These are phyloP conservation scores for Dentiscutata heterogama DNA, from an alignment of 371 early-diverging fungal species.

Conservation along the genomic window DNA sequence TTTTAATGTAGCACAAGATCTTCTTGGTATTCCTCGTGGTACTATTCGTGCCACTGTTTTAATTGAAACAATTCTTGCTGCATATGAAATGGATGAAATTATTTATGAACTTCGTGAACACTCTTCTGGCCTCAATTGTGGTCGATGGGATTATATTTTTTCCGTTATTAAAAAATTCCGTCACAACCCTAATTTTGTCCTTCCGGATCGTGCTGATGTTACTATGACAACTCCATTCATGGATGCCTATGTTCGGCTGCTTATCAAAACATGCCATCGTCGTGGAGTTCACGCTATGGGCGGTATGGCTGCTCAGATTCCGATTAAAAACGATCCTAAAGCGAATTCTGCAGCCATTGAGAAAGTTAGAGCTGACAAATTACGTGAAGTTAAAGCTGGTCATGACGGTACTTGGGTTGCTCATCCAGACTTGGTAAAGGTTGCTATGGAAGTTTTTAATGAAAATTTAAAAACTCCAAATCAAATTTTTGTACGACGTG, in stretches of 20 bases:
- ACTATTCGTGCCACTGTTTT: constrained; percentile 96
- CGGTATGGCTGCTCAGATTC: constrained; percentile 98
- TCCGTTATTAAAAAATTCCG: constrained; percentile 96
- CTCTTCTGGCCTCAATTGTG: constrained; percentile 97
- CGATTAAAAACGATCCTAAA: constrained; percentile 89
- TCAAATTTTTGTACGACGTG: constrained; percentile 91
- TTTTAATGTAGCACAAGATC: constrained; percentile 94
- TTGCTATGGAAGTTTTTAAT: constrained; percentile 91
- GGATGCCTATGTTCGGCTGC: constrained; percentile 93
- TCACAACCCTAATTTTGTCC: constrained; percentile 81
- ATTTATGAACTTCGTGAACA: constrained; percentile 97
- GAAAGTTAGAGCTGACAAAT: constrained; percentile 94
- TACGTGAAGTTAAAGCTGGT: constrained; percentile 93
- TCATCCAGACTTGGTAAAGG: constrained; percentile 92
- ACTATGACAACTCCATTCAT: constrained; percentile 96
- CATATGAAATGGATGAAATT: constrained; percentile 98
- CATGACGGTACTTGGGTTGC: constrained; percentile 99
- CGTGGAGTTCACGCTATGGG: constrained; percentile 99
- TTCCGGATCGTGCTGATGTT: constrained; percentile 92
- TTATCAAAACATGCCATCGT: constrained; percentile 97
- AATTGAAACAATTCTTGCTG: constrained; percentile 96
- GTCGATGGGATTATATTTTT: constrained; percentile 99
- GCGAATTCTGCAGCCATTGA: constrained; percentile 92
- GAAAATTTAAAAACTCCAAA: constrained; percentile 96
- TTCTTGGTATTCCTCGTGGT: constrained; percentile 88